A percentile compares a stretch with the other conserved stretches of the same genome.
These are phyloP conservation scores for Aspergillus persii DNA, from an alignment of 2,329 filamentous ascomycete genomes.

Conservation along the genomic window DNA sequence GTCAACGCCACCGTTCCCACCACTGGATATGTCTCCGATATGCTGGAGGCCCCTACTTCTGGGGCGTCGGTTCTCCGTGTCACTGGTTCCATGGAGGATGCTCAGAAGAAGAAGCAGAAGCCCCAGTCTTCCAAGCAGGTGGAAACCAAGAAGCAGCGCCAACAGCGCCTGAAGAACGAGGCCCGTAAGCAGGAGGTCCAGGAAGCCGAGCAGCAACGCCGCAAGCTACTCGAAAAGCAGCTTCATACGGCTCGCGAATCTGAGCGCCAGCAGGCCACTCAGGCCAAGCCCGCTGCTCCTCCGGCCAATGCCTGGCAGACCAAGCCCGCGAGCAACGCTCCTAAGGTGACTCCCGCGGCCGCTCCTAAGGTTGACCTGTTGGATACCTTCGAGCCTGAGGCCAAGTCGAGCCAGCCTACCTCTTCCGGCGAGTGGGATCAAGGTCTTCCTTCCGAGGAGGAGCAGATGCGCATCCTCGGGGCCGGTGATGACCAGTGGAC, in stretches of 20 bases:
- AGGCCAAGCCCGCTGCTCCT: constrained; percentile 44
- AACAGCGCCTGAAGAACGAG: constrained; percentile 87
- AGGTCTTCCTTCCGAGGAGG: constrained; percentile 58
- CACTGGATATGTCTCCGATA: constrained; percentile 76
- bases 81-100: constrained; percentile 60
- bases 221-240: constrained; percentile 75
- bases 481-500: constrained; percentile 58
- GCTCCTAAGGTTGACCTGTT: constrained; percentile 32
- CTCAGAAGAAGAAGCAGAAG: constrained; percentile 57
- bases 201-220: constrained; percentile 75
- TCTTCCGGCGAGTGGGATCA: constrained; percentile 41
- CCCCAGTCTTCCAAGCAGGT: constrained; percentile 61
- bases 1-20: constrained; percentile 40
- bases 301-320: constrained; percentile 54
- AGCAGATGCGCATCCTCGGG: constrained; percentile 56
- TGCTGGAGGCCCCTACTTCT: constrained; percentile 72
- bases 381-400: constrained; percentile 43
- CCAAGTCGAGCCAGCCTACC: constrained; percentile 12
- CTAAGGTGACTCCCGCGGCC: constrained; percentile 15
- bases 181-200: constrained; percentile 71
- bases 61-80: constrained; percentile 76
- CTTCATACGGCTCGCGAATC: constrained; percentile 76
- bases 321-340: constrained; percentile 31
- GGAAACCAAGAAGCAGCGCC: constrained; percentile 92
- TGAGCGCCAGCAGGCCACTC: constrained; percentile 71